Conservation (phyloP, 1,284 basidiomycete genomes). For the Ustilago bromivora region DNA sequence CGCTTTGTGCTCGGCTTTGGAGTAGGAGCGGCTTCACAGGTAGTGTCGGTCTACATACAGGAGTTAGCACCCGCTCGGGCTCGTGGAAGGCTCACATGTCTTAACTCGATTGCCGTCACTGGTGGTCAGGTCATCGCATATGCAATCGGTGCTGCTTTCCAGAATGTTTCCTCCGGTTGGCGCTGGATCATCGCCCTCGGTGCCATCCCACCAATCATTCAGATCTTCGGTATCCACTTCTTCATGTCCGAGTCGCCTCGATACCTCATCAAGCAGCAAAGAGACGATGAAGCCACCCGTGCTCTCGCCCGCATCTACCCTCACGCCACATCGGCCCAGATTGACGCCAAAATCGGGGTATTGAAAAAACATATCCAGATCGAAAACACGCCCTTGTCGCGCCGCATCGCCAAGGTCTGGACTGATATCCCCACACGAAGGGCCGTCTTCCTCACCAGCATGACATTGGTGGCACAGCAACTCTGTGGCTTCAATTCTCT, state of each 20-base stretch:
- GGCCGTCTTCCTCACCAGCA: conserved; percentile 44
- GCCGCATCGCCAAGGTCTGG: conserved; percentile 36
- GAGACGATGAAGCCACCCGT: conserved; percentile 57
- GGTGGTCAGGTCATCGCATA: conserved; percentile 70
- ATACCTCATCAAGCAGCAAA: conserved; percentile 66
- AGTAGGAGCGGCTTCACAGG: conserved; percentile 68
- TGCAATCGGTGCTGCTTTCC: conserved; percentile 63
- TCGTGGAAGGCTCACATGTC: conserved; percentile 70
- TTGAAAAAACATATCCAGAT: conserved; percentile 67
- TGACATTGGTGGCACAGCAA: conserved; percentile 60
- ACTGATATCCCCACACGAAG: conserved; percentile 44
- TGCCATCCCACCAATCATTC: conserved; percentile 67
- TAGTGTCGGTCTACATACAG: conserved; percentile 70
- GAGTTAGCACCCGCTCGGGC: conserved; percentile 70
- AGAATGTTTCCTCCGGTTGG: conserved; percentile 67
- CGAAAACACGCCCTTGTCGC: conserved; percentile 28
- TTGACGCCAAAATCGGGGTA: conserved; percentile 69
- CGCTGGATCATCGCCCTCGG: conserved; percentile 71
- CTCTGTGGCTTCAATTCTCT: conserved; percentile 71
- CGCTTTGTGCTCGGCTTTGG: conserved; percentile 71
- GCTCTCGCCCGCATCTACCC: conserved; percentile 65
- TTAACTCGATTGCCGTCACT: conserved; percentile 70
- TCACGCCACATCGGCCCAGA: conserved; percentile 62
- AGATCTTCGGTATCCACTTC: conserved; percentile 65
- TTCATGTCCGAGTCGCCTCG: conserved; percentile 70